phyloP scores from a whole-genome alignment of 805 yeast species.

The Lachancea nothofagi region DNA sequence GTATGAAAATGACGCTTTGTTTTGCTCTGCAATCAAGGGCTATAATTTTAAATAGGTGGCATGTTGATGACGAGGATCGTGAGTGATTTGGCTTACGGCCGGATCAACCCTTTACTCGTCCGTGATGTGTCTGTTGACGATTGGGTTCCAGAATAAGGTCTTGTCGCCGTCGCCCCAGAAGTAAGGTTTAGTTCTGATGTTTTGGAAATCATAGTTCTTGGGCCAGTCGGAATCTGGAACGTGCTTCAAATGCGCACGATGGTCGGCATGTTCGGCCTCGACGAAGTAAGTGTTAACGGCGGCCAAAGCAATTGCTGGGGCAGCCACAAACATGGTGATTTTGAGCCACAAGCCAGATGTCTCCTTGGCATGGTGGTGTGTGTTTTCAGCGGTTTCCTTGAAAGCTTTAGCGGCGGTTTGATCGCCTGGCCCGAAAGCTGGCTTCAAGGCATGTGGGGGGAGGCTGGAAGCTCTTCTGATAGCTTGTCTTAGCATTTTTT shows the following conservation, averaged over 20 bases:
- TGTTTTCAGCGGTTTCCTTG: slow-evolving; percentile 53
- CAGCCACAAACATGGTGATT: slow-evolving; percentile 70
- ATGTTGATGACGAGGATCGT: neutral
- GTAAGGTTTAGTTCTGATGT: slow-evolving; percentile 79
- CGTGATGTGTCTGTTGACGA: slow-evolving; percentile 78
- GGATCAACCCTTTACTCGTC: slow-evolving; percentile 17
- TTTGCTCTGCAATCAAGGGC: too few relatives aligned
- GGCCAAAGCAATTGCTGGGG: slow-evolving; percentile 73
- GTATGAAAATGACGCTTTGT: neutral
- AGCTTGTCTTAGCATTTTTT: slow-evolving; percentile 41
- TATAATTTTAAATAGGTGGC: too few relatives aligned
- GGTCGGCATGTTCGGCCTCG: slow-evolving; percentile 87
- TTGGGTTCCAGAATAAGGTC: slow-evolving; percentile 94
- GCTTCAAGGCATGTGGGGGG: slow-evolving; percentile 40
- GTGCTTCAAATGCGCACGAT: slow-evolving; percentile 66
- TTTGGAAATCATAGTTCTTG: slow-evolving; percentile 81
- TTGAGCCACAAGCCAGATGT: slow-evolving; percentile 82
- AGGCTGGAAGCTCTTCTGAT: slow-evolving; percentile 34
- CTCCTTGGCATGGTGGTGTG: slow-evolving; percentile 71
- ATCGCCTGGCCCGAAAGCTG: slow-evolving; percentile 43
- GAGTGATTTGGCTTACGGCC: too few relatives aligned
- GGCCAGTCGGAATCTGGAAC: slow-evolving; percentile 92
- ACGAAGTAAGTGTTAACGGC: slow-evolving; percentile 75
- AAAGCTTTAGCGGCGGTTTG: slow-evolving; percentile 65
- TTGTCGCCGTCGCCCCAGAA: slow-evolving; percentile 99